Evolutionary conservation across 2,329 filamentous ascomycete genomes (phyloP), one percentile per base, ranked within the genome.

Genomic region (Zalaria obscura): DNA sequence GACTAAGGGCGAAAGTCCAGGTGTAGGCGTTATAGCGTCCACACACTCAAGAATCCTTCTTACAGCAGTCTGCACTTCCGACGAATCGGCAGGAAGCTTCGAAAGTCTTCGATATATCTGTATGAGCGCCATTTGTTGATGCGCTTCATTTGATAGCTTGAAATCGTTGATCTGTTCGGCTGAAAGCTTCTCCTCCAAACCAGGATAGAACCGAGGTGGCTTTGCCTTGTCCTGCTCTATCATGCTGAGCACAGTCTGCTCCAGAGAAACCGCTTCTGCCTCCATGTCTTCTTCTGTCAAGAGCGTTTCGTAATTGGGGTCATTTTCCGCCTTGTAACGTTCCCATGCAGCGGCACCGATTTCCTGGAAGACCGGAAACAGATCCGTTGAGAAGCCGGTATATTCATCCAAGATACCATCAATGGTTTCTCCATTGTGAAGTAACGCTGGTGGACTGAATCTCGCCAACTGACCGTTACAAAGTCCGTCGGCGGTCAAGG

Each of bases 401-500:
- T 44, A 44, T 41, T 44, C 42, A 32, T 44, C 42, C 18, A 44
- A n/a, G 25, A 38, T 40, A 25, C 40, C 32, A 25, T 41, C 36
- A 7, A n/a, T 7, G 31, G 37, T 27, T 25, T 38, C 35, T n/a
- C 36, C 42, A 4, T 44, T 39, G 25, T 32, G 38, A 10, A 38
- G 35, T 5, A 41, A 9, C n/a, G 36, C 35, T 6, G 32, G 35
- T 8, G 35, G 25, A 4, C 31, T 36, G 9, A 44, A 41, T 31
- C 42, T 35, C 3, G 42, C 42, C 2, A 44, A 33, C 34, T 44
- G 38, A 25, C 42, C 42, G 5, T 31, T 33, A 10, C 38, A 38
- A 3, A 44, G 39, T 4, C 42, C 38, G 6, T 44, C 42, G 4
- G 38, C 36, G 3, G 42, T 44, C 3, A 44, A 36, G 3, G 42